phyloP scores from a whole-genome alignment of 2,329 filamentous ascomycete species.

The Penicillium sp. region DNA sequence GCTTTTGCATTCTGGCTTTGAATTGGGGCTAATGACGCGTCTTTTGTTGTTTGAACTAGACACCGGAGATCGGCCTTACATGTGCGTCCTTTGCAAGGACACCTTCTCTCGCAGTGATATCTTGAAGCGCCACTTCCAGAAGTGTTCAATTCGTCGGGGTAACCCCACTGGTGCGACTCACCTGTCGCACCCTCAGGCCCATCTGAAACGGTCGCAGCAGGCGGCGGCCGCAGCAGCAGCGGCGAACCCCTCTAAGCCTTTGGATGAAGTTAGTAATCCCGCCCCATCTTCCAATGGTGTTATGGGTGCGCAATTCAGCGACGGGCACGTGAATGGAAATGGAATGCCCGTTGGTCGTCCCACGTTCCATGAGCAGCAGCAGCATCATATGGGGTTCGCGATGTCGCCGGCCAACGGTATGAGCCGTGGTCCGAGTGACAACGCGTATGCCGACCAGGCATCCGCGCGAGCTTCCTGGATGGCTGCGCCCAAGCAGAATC shows the following conservation, averaged over 20 bases:
- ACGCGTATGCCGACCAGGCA: slow-evolving; percentile 37
- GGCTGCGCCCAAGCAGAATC: slow-evolving; percentile 46
- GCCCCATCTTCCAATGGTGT: slow-evolving; percentile 45
- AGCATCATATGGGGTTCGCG: slow-evolving; percentile 37
- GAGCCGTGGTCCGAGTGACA: slow-evolving; percentile 40
- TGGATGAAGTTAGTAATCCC: slow-evolving; percentile 48
- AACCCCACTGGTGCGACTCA: slow-evolving; percentile 95
- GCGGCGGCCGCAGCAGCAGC: slow-evolving; percentile 34
- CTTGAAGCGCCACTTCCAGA: slow-evolving; percentile 97
- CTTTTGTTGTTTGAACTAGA: slow-evolving; percentile 55
- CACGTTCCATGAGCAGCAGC: slow-evolving; percentile 43
- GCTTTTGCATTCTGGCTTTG: neutral
- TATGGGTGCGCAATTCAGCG: slow-evolving; percentile 44
- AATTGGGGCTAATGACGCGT: slow-evolving; percentile 24
- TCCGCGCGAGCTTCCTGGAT: slow-evolving; percentile 44
- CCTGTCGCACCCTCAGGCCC: slow-evolving; percentile 86
- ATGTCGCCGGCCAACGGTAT: slow-evolving; percentile 45
- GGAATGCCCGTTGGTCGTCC: slow-evolving; percentile 40
- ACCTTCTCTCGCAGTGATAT: slow-evolving; percentile 98
- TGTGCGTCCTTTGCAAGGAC: slow-evolving; percentile 96
- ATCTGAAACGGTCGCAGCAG: slow-evolving; percentile 69
- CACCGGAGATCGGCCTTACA: slow-evolving; percentile 96
- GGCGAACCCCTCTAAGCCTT: slow-evolving; percentile 42
- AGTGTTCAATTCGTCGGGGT: slow-evolving; percentile 93
- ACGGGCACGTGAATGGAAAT: slow-evolving; percentile 45